Evolutionary conservation across 2,329 filamentous ascomycete species (phyloP).

Genomic region (Aspergillus viridinutans): DNA sequence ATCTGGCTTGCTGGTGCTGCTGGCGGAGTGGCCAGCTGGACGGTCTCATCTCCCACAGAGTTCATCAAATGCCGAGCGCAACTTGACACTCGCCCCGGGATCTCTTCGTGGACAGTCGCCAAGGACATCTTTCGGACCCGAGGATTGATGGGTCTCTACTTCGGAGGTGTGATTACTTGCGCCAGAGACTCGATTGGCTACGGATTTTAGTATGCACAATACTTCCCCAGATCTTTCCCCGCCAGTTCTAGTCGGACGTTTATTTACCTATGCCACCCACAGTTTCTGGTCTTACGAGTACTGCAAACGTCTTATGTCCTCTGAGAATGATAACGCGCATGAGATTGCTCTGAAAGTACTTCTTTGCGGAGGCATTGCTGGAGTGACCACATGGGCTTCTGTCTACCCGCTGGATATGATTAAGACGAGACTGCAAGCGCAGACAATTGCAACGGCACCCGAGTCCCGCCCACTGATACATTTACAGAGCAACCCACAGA

Average conservation of each 20-base stretch:
- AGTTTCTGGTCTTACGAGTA: conserved; percentile 88
- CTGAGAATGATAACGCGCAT: conserved; percentile 44
- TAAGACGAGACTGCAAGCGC: conserved; percentile 87
- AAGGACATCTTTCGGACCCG: conserved; percentile 57
- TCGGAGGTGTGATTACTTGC: conserved; percentile 76
- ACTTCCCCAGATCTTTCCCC: conserved; percentile 8
- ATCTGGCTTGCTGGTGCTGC: conserved; percentile 76
- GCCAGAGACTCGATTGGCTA: conserved; percentile 87
- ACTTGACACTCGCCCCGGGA: conserved; percentile 46
- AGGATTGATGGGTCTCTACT: conserved; percentile 68
- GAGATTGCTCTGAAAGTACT: conserved; percentile 60
- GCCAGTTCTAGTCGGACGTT: conserved; percentile 1
- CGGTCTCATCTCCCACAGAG: conserved; percentile 83
- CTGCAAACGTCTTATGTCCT: conserved; percentile 56
- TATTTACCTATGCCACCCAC: conserved; percentile 8
- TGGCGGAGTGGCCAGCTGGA: conserved; percentile 79
- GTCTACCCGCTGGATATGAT: conserved; percentile 89
- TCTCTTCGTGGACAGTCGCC: conserved; percentile 62
- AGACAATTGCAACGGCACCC: conserved; percentile 39
- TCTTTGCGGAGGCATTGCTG: conserved; percentile 81
- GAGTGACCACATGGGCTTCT: conserved; percentile 81
- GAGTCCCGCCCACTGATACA: conserved; percentile 22
- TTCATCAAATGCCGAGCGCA: conserved; percentile 87
- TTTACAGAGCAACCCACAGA: conserved; percentile 14
- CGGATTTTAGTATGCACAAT: conserved; percentile 70